Conservation (phyloP, 805 yeast genomes). For the Torulaspora indica region DNA sequence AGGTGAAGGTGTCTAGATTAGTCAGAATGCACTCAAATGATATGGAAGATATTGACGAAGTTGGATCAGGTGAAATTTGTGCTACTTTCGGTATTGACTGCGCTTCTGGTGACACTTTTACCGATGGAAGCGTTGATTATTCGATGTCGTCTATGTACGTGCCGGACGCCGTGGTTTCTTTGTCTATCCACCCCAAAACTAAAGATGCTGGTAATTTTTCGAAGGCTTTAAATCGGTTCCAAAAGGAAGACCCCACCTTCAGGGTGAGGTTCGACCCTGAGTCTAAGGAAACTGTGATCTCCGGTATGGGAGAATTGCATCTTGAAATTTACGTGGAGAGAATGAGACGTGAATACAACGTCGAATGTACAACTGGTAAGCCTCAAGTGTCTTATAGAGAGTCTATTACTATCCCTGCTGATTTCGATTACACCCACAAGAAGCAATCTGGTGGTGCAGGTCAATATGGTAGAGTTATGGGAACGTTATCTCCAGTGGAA, state of each 20-base stretch:
- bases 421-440: conserved; percentile 92
- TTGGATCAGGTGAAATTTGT: conserved; percentile 97
- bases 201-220: conserved; percentile 88
- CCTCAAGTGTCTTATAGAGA: conserved; percentile 99
- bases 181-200: conserved; percentile 81
- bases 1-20: conserved; percentile 84
- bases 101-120: conserved; percentile 96
- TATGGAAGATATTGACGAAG: conserved; percentile 96
- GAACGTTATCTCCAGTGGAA: conserved; percentile 62
- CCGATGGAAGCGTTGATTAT: conserved; percentile 72
- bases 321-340: conserved; percentile 97
- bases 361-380: conserved; percentile 90
- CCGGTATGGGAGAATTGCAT: conserved; percentile 98
- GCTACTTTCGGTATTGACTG: conserved; percentile 99
- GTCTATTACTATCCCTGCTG: conserved; percentile 65
- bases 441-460: conserved; percentile 99
- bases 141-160: conserved; percentile 98
- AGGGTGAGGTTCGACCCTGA: conserved; percentile 90
- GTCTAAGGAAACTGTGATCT: conserved; percentile 77
- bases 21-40: conserved; percentile 99
- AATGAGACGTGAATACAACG: conserved; percentile 95
- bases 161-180: conserved; percentile 96
- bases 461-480: conserved; percentile 95
- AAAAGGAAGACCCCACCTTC: conserved; percentile 98
- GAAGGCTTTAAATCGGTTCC: conserved; percentile 95